A percentile compares a stretch with the other conserved stretches of the same genome.
Conservation (phyloP, 73 alveolate species). For the Tetrahymena elliotti region DNA sequence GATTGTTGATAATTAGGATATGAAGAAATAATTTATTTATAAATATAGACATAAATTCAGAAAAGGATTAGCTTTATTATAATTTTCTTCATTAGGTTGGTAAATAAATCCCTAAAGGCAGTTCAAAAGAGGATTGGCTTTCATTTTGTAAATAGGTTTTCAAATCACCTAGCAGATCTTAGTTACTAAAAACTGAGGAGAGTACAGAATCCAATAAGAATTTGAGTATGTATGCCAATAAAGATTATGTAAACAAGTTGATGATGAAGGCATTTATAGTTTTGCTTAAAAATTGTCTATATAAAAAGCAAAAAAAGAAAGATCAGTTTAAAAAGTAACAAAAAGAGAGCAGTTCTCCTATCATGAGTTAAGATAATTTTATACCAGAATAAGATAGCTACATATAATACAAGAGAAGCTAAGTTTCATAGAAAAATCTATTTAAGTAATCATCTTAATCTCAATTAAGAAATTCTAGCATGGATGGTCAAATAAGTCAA, state of each 20-base stretch:
- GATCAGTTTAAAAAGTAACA: background rate
- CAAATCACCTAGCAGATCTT: background rate
- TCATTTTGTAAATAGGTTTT: background rate
- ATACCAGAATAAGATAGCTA: background rate
- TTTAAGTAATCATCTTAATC: background rate
- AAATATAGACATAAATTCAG: background rate
- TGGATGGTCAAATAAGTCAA: background rate
- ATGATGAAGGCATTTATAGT: background rate
- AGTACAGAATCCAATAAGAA: background rate
- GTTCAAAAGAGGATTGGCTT: background rate
- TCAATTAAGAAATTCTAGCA: background rate
- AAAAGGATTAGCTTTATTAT: background rate
- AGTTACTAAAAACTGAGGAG: background rate
- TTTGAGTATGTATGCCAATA: background rate
- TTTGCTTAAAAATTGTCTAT: background rate
- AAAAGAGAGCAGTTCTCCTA: background rate
- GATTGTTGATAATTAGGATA: background rate
- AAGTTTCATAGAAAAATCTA: background rate
- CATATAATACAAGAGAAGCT: background rate
- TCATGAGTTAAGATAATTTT: background rate
- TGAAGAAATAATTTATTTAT: background rate
- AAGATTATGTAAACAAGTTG: background rate
- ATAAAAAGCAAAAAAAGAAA: background rate
- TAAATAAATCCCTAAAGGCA: background rate
- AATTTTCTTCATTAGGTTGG: background rate